Conservation (phyloP, 768 basidiomycete species). For the Thelephora ganbajun region DNA sequence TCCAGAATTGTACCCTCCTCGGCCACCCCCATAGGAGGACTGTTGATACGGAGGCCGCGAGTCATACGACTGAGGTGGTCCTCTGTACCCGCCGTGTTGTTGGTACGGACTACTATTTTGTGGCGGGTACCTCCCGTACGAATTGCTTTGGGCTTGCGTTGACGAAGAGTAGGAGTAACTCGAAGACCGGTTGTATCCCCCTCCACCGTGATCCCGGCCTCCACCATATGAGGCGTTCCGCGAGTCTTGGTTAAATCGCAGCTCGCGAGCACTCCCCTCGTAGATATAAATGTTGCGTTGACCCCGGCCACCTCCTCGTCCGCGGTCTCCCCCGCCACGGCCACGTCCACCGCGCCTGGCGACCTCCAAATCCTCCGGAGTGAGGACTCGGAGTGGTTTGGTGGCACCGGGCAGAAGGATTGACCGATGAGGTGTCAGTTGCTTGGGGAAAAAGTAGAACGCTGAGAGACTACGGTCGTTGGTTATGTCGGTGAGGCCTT, state of each 20-base stretch:
- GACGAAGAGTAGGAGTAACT: slow-evolving; percentile 4
- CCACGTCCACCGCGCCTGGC: slow-evolving; percentile 34
- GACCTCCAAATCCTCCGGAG: slow-evolving; percentile 55
- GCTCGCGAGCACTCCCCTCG: slow-evolving; percentile 14
- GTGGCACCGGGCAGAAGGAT: slow-evolving; percentile 63
- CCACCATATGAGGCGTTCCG: slow-evolving; percentile 6
- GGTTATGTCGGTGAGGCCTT: slow-evolving; percentile 63
- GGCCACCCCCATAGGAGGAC: slow-evolving; percentile 14
- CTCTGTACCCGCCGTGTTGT: slow-evolving; percentile 1
- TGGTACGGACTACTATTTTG: slow-evolving; percentile 3
- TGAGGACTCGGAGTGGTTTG: slow-evolving; percentile 45
- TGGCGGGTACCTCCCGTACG: slow-evolving; percentile 8
- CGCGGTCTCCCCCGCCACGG: slow-evolving; percentile 26
- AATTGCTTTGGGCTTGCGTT: slow-evolving; percentile 1
- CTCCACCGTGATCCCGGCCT: slow-evolving; percentile 9
- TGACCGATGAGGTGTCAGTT: slow-evolving; percentile 75
- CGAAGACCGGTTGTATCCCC: slow-evolving; percentile 1
- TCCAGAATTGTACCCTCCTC: slow-evolving; percentile 18
- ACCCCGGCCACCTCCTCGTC: slow-evolving; percentile 36
- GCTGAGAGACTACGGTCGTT: slow-evolving; percentile 83
- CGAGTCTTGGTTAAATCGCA: background rate
- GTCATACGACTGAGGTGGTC: slow-evolving; percentile 14
- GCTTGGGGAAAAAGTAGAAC: slow-evolving; percentile 80
- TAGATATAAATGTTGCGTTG: slow-evolving; percentile 17
- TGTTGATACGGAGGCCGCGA: slow-evolving; percentile 19